These are phyloP conservation scores for Priceomyces melissophilus DNA, from an alignment of 805 yeast species.

Conservation along the genomic window DNA sequence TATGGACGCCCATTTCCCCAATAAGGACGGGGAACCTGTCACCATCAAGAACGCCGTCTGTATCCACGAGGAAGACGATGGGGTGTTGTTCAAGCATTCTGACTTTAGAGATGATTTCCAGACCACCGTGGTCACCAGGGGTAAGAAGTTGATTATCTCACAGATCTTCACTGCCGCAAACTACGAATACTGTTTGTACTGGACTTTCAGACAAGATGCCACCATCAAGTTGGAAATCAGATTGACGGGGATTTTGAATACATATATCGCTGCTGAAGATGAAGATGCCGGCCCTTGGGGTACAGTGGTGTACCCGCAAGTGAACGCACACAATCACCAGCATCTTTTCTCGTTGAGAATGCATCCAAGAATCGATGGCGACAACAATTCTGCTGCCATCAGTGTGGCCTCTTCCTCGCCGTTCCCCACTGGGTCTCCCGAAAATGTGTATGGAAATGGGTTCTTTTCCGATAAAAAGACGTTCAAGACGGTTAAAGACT, in stretches of 20 bases:
- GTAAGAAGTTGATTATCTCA: constrained; percentile 67
- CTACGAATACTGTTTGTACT: constrained; percentile 81
- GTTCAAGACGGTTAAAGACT: constrained; percentile 67
- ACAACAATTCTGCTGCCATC: constrained; percentile 67
- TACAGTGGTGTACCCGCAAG: constrained; percentile 73
- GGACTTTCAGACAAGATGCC: constrained; percentile 83
- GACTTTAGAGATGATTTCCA: constrained; percentile 79
- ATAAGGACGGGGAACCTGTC: constrained; percentile 64
- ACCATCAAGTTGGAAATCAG: constrained; percentile 75
- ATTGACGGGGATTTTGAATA: constrained; percentile 80
- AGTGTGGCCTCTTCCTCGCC: constrained; percentile 63
- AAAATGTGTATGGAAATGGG: constrained; percentile 76
- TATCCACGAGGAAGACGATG: constrained; percentile 85
- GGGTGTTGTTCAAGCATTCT: constrained; percentile 74
- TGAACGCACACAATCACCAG: constrained; percentile 84
- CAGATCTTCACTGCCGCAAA: constrained; percentile 86
- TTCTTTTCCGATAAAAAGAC: constrained; percentile 62
- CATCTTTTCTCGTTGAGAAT: constrained; percentile 75
- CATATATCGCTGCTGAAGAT: constrained; percentile 59
- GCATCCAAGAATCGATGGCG: constrained; percentile 81
- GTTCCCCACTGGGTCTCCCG: constrained; percentile 58
- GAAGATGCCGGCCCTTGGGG: constrained; percentile 78
- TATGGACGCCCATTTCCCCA: constrained; percentile 72
- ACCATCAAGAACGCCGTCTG: constrained; percentile 76
- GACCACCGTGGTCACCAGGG: constrained; percentile 72